Base-by-base conservation (phyloP, 2,329 filamentous ascomycete species). In the Thelonectria olida region DNA sequence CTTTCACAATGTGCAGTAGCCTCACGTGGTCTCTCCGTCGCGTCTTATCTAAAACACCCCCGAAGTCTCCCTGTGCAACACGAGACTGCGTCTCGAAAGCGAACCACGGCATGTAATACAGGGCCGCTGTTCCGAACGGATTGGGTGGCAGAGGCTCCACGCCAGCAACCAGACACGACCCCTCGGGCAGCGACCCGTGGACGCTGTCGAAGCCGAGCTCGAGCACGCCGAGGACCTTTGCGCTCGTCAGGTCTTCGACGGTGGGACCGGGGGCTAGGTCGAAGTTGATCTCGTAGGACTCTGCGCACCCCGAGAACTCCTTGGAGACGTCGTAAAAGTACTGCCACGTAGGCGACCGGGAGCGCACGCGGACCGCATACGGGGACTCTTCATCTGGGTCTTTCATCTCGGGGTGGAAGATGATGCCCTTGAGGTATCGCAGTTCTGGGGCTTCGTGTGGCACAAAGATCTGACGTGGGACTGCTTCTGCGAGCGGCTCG, bases 261-360 rank as follows among this genome's bases (percentile, higher is more conserved):
- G 66, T 54, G 19, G 68, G 70, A 2, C 66, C 61, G 7, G 70
- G 66, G 9, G 56, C 52, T 5, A 64, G 41, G 27, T 71, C 67
- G 39, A 73, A 74, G 39, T 70, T 71, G 54, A 74, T 63, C 45
- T 71, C 71, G 47, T 72, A 73, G 8, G 60, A 64, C 19, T 67
- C 69, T 10, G 53, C 42, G 13, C 48, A 52, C 12, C 38, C 36
- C 7, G 61, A 57, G 7, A 51, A 44, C 3, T 59, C 60, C 15
- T 52, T 50, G 28, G 58, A 62, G 7, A 53, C 31, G 38, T 71
- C 58, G 23, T 65, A 59, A 36, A 69, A 72, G 20, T 65, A 64
- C 13, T 73, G 66, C 71, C 72, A 74, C 9, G 65, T 68, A 2
- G 71, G 65, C n/a, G 71, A 72, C 15, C 72, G 64, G 22, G 72